Conservation (phyloP, 495 filamentous ascomycete species). For the Xylona heveae region DNA sequence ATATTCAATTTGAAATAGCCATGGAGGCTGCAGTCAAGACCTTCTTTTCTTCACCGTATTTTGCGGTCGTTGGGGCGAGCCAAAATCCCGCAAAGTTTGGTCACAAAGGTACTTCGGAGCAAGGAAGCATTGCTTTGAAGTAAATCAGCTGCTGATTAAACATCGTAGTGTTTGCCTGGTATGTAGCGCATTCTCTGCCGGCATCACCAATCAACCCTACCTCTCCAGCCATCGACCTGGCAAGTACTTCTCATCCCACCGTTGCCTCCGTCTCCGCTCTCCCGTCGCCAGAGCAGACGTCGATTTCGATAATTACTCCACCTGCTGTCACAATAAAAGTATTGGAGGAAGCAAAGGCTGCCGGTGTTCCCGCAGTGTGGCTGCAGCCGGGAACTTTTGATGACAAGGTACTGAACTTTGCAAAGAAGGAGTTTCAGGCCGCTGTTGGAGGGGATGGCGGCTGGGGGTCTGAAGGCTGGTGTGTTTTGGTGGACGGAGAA, state of each 20-base stretch:
- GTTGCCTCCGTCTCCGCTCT: conserved; percentile 42
- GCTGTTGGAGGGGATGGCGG: conserved; percentile 34
- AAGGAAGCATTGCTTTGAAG: too few relatives aligned
- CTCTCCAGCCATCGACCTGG: conserved; percentile 20
- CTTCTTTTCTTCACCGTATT: conserved; percentile 69
- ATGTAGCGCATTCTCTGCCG: conserved; percentile 50
- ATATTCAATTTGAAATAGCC: too few relatives aligned
- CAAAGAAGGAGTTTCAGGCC: conserved; percentile 38
- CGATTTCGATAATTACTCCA: conserved; percentile 74
- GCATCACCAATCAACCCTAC: conserved; percentile 71
- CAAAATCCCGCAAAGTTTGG: conserved; percentile 70
- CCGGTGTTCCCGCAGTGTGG: conserved; percentile 69
- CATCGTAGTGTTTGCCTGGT: conserved; percentile 69
- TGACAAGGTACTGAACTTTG: conserved; percentile 45
- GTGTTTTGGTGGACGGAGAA: conserved; percentile 4
- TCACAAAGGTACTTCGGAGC: conserved; percentile 66
- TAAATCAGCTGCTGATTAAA: conserved; percentile 5
- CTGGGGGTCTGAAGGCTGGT: conserved; percentile 5
- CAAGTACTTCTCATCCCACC: conserved; percentile 30
- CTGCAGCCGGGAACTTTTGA: conserved; percentile 82
- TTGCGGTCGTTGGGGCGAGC: conserved; percentile 82
- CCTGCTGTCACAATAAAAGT: conserved; percentile 47
- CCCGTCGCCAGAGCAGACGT: conserved; percentile 40
- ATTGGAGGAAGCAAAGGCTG: conserved; percentile 56
- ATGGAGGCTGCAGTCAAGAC: conserved; percentile 36